Evolutionary conservation across 2,329 filamentous ascomycete genomes (phyloP).

Genomic region (Trichoderma sp.): DNA sequence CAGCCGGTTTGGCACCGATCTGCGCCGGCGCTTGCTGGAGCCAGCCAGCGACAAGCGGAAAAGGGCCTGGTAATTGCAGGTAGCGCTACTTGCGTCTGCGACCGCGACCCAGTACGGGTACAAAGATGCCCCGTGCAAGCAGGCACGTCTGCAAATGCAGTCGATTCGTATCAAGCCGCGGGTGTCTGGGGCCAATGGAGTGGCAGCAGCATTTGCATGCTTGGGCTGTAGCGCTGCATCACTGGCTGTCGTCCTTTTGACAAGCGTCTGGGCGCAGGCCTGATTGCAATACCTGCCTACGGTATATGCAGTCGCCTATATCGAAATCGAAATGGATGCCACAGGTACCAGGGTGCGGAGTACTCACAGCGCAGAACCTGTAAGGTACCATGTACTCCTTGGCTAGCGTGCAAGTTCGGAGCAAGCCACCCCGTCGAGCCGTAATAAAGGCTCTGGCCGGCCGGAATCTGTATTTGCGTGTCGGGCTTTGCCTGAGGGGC

Average conservation of each 20-base stretch:
- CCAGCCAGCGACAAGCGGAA: conserved; percentile 24
- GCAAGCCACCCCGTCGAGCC: conserved; percentile 25
- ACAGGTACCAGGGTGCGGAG: not conserved
- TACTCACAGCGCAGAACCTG: conserved; percentile 9
- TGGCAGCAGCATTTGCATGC: not conserved
- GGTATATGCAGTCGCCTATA: not conserved
- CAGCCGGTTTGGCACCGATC: conserved; percentile 27
- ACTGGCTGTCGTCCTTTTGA: not conserved
- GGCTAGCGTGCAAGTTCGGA: conserved; percentile 14
- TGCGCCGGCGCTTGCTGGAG: conserved; percentile 27
- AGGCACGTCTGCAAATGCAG: not conserved
- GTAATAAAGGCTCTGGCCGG: not conserved
- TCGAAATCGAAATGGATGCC: not conserved
- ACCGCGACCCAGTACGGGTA: not conserved
- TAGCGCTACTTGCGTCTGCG: conserved; percentile 11
- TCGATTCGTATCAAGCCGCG: not conserved
- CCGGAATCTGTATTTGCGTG: not conserved
- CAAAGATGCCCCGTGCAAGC: conserved; percentile 9
- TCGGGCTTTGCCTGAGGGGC: not conserved
- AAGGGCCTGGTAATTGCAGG: conserved; percentile 6
- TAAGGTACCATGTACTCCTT: conserved; percentile 12
- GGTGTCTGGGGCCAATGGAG: not conserved
- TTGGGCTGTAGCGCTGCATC: not conserved
- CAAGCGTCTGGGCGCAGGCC: not conserved
- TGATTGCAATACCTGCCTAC: not conserved